Percentiles rank a stretch among this genome's conserved stretches.
Conservation (phyloP, 805 yeast genomes). For the Maudiozyma pseudohumilis region DNA sequence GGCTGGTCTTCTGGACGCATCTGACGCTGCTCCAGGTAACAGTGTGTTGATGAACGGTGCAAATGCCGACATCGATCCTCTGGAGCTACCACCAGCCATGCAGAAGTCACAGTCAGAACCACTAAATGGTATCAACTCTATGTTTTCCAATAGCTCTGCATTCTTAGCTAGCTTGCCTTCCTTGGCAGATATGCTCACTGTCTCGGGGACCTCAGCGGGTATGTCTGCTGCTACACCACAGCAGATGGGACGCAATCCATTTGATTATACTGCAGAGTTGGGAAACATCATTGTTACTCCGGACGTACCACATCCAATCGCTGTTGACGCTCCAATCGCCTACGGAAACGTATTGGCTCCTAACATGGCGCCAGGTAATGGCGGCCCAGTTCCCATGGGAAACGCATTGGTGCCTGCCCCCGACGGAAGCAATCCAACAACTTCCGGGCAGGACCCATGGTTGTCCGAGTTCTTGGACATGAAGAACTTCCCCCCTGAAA, state of each 20-base stretch:
- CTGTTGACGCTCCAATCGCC: not conserved
- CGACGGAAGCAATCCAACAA: not conserved
- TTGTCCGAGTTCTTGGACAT: conserved; percentile 7
- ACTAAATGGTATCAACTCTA: not conserved
- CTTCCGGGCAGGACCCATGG: conserved; percentile 9
- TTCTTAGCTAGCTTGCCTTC: conserved; percentile 28
- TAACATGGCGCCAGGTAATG: not conserved
- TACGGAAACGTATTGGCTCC: not conserved
- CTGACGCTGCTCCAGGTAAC: conserved; percentile 15
- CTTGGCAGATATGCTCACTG: conserved; percentile 32
- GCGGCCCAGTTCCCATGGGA: not conserved
- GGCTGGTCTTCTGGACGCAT: conserved; percentile 17
- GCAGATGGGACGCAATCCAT: conserved; percentile 25
- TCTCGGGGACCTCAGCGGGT: conserved; percentile 34
- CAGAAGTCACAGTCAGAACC: conserved; percentile 1
- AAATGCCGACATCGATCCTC: not conserved
- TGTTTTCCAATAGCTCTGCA: conserved; percentile 1
- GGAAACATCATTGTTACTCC: not conserved
- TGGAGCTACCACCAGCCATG: no score
- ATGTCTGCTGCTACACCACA: conserved; percentile 20
- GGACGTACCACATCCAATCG: not conserved
- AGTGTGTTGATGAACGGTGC: not conserved
- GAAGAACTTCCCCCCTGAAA: conserved; percentile 10
- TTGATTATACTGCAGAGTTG: conserved; percentile 19
- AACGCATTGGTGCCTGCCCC: no score